Percentiles rank a stretch among this genome's conserved stretches.
Evolutionary conservation across 2,329 filamentous ascomycete species (phyloP).

Genomic region (Talaromyces albobiverticillius): DNA sequence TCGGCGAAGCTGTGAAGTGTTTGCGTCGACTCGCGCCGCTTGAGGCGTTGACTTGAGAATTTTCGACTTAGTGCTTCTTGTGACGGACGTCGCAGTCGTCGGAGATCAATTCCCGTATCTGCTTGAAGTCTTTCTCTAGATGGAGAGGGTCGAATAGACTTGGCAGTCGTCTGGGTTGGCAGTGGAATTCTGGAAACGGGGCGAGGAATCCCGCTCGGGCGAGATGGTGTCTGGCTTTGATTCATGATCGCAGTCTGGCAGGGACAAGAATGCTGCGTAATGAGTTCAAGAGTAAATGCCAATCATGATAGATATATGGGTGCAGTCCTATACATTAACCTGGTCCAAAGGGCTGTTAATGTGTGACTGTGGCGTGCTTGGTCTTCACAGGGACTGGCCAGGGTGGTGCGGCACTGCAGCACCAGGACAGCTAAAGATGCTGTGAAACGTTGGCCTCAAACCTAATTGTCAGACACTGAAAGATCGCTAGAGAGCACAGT

Average conservation of each 20-base stretch:
- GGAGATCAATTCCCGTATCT: constrained; percentile 36
- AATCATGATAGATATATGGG: constrained; percentile 2
- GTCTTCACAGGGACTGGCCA: no score
- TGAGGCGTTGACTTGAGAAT: constrained; percentile 10
- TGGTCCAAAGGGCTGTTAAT: not conserved
- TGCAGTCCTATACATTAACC: not conserved
- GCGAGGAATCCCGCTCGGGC: constrained; percentile 46
- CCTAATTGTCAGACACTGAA: not conserved
- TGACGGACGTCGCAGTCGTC: constrained; percentile 38
- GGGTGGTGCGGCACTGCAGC: not conserved
- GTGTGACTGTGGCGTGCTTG: not conserved
- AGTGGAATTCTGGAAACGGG: constrained; percentile 53
- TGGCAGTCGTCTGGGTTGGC: constrained; percentile 39
- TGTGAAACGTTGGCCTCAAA: not conserved
- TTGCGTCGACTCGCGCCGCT: constrained; percentile 21
- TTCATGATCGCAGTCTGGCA: constrained; percentile 27
- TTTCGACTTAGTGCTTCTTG: constrained; percentile 30
- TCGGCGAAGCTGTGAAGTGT: constrained; percentile 20
- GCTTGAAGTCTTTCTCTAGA: constrained; percentile 48
- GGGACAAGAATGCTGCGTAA: not conserved
- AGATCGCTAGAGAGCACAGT: not conserved
- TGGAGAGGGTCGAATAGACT: constrained; percentile 45
- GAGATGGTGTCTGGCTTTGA: constrained; percentile 27
- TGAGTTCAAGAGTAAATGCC: not conserved
- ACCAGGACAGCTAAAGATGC: not conserved